Base-by-base conservation (phyloP, 345 rosid species). In the Trapa bicornis region DNA sequence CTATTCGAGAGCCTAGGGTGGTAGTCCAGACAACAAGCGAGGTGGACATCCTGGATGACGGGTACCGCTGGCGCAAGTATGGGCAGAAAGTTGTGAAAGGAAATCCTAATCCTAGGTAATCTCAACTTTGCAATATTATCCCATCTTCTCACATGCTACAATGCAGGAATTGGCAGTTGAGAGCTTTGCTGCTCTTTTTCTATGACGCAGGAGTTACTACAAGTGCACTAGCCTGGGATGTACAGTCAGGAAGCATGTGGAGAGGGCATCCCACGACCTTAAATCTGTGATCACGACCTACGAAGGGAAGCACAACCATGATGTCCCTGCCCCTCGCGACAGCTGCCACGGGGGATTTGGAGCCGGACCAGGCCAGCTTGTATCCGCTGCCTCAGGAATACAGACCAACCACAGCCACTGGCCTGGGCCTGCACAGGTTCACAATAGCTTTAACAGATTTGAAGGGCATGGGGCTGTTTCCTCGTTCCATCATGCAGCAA, bases 61-160 rank as follows among this genome's bases (percentile, higher is more conserved):
- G 99, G 32, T 94, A 94, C 71, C 88, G 95, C 47, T 94, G 99
- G 99, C 81, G 97, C 75, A 94, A 94, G 76, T 94, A 94, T 66
- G 99, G 99, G 61, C 99, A 94, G 83, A 94, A 94, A 83, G 99
- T 94, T 57, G 99, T 94, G 50, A 94, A 94, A 87, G 99, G 99
- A 68, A 94, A 94, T 73, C 97, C 99, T 39, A 94, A 94, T 69
- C 99, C 99, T 3, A 91, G 99, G 99, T 93, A 47, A 48, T 56
- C 13, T 62, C 16, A 64, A 22, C 47, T 37, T 58, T 45, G 8
- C 50, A 67, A 11, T 58, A 57, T 66, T 22, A 12, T 73, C 43
- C 13, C 52, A 22, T 22, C 29, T 22, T 38, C 32, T 58, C 63
- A 12, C 35, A 29, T 1, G 33, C 45, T 35, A 10, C 53, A 33